These are phyloP conservation scores for Penicillium sp. DNA, from an alignment of 2,329 filamentous ascomycete species.

Conservation along the genomic window DNA sequence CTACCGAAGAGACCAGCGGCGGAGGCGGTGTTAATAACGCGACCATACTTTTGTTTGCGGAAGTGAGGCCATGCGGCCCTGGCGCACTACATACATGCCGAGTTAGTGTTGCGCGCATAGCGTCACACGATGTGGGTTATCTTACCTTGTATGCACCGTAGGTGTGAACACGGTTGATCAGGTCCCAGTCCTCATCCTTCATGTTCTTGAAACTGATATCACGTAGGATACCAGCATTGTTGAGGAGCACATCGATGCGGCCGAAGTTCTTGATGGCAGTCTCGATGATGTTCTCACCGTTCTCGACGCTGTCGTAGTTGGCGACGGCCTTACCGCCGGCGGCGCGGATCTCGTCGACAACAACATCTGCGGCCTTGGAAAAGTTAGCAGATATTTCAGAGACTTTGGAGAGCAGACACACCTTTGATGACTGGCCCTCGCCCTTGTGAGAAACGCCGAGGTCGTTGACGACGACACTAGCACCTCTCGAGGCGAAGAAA, in stretches of 20 bases:
- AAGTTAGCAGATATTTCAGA: constrained; percentile 27
- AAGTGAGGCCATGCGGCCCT: constrained; percentile 96
- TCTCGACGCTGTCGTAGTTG: constrained; percentile 84
- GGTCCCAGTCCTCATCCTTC: constrained; percentile 94
- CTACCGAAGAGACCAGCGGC: constrained; percentile 91
- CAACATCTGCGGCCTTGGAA: constrained; percentile 60
- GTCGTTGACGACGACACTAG: constrained; percentile 95
- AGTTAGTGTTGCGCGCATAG: constrained; percentile 14
- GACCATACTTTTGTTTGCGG: constrained; percentile 96
- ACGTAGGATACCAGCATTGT: constrained; percentile 94
- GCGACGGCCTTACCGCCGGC: constrained; percentile 93
- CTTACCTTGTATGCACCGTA: constrained; percentile 81
- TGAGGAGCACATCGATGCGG: constrained; percentile 90
- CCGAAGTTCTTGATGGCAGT: constrained; percentile 51
- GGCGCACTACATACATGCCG: constrained; percentile 58
- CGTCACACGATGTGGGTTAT: neutral
- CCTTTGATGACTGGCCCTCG: constrained; percentile 82
- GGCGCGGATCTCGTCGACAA: constrained; percentile 59
- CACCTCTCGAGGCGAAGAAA: constrained; percentile 89
- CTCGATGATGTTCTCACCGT: constrained; percentile 90
- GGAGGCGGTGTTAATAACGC: constrained; percentile 96
- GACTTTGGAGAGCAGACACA: constrained; percentile 37
- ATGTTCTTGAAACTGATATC: constrained; percentile 99
- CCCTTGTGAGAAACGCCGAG: constrained; percentile 90
- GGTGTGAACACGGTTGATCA: constrained; percentile 89